Conservation (phyloP, 1,284 basidiomycete genomes). For the Crocinoboletus sp. region DNA sequence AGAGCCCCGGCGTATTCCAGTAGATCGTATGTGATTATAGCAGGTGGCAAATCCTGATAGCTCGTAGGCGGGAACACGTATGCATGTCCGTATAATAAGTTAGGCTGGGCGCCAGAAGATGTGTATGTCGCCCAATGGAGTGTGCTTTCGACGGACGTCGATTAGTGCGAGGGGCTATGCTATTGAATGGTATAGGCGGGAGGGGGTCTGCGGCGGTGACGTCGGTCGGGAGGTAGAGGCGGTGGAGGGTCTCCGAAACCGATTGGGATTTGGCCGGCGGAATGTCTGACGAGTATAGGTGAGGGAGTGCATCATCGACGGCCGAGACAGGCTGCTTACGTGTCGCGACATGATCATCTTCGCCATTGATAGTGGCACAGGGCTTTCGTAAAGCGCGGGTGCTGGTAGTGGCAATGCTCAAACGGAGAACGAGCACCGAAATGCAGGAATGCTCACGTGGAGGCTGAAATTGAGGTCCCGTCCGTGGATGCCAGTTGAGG, state of each 20-base stretch:
- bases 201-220: slow-evolving; percentile 31
- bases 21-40: slow-evolving; percentile 29
- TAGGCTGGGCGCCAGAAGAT: slow-evolving; percentile 14
- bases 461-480: slow-evolving; percentile 28
- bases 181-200: slow-evolving; percentile 32
- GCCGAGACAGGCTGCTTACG: slow-evolving; percentile 15
- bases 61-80: slow-evolving; percentile 16
- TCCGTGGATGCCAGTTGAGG: slow-evolving; percentile 21
- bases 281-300: slow-evolving; percentile 22
- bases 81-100: slow-evolving; percentile 29
- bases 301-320: neutral
- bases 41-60: slow-evolving; percentile 15
- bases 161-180: slow-evolving; percentile 26
- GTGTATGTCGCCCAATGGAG: slow-evolving; percentile 6
- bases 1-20: slow-evolving; percentile 10
- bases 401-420: slow-evolving; percentile 14
- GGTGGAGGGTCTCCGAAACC: slow-evolving; percentile 25
- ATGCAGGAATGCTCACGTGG: slow-evolving; percentile 24
- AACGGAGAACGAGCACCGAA: neutral
- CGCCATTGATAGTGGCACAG: slow-evolving; percentile 32
- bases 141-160: slow-evolving; percentile 16
- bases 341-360: slow-evolving; percentile 34
- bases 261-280: slow-evolving; percentile 29
- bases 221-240: slow-evolving; percentile 17
- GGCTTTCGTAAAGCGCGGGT: slow-evolving; percentile 32